A percentile compares a stretch with the other conserved stretches of the same genome.
Evolutionary conservation across 306 rosid species (phyloP).

Genomic region (Begonia loranthoides): DNA sequence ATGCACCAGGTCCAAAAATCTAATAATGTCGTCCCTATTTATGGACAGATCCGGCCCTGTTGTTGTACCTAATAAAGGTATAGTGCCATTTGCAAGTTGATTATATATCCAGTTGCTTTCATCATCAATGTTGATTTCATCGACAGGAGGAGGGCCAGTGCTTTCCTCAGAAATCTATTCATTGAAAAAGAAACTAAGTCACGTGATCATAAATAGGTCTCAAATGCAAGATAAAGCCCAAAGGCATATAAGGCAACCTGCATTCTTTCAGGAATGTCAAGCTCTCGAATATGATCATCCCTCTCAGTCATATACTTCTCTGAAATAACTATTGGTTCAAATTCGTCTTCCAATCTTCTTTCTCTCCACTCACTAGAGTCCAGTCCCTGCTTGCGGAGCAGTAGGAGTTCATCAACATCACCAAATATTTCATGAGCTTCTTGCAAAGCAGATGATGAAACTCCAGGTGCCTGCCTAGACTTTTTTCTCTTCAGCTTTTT

Average conservation of each 20-base stretch:
- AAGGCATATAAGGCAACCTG: constrained; percentile 37
- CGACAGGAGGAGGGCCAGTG: constrained; percentile 59
- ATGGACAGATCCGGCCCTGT: constrained; percentile 32
- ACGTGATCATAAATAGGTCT: background rate
- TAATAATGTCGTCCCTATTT: constrained; percentile 43
- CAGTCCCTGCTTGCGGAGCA: constrained; percentile 43
- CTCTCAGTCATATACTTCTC: constrained; percentile 90
- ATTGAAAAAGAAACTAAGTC: constrained; percentile 1
- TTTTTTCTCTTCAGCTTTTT: constrained; percentile 47
- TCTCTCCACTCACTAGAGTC: constrained; percentile 48
- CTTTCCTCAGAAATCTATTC: constrained; percentile 64
- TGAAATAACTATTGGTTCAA: constrained; percentile 75
- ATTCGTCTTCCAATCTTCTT: constrained; percentile 82
- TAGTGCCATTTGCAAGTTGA: constrained; percentile 44
- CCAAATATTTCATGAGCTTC: constrained; percentile 97
- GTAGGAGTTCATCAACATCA: constrained; percentile 67
- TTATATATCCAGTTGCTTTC: constrained; percentile 65
- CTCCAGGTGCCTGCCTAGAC: constrained; percentile 64
- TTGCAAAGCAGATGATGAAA: constrained; percentile 76
- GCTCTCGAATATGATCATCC: constrained; percentile 71
- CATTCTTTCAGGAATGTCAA: constrained; percentile 90
- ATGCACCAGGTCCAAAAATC: constrained; percentile 83
- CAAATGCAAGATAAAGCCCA: background rate
- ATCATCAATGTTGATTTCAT: constrained; percentile 48
- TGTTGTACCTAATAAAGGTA: constrained; percentile 53